Base-by-base conservation (phyloP, 148 eudicot genomes). In the Vaccinium corymbosum region DNA sequence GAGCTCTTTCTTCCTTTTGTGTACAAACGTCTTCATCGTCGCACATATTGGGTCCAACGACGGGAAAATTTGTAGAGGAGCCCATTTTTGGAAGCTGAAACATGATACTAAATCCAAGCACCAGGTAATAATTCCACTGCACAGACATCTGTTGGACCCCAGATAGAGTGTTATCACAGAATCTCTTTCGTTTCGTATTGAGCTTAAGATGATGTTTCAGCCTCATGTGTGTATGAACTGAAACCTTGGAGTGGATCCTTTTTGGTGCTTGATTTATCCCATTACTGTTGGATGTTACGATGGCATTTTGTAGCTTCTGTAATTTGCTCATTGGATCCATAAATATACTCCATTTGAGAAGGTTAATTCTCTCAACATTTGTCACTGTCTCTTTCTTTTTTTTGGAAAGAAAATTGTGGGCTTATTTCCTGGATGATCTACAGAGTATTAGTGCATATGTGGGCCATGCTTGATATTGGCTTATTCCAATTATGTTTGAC, bases 21-120 rank as follows among this genome's bases (percentile, higher is more conserved):
- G 77, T 81, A 81, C 83, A 81, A 81, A 51, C 83, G 29, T 50
- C 48, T 38, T 25, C 83, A 81, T 68, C 22, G 1, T 51, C 25
- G 13, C 27, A 71, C 83, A 81, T 62, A 25, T 81, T 66, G 83
- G 83, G 76, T 81, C 76, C 78, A 35, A 19, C 42, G 29, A 82
- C n/a, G 48, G 55, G 78, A 82, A 59, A 59, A 68, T 17, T 62
- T 70, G 84, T 82, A 51, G 84, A 82, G 84, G 57, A 81, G 73
- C 62, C 25, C 76, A 82, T 82, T 82, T 82, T 82, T 71, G 84
- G 84, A 82, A 82, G 78, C 84, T 82, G 84, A 82, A 82, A 82
- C 52, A n/a, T 25, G 71, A 81, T 27, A 12, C 12, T 20, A 38
- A 22, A 32, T 29, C 74, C 50, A 68, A 80, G 82, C 82, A 80